phyloP scores from a whole-genome alignment of 495 filamentous ascomycete genomes.

The Tetracladium marchalianum region DNA sequence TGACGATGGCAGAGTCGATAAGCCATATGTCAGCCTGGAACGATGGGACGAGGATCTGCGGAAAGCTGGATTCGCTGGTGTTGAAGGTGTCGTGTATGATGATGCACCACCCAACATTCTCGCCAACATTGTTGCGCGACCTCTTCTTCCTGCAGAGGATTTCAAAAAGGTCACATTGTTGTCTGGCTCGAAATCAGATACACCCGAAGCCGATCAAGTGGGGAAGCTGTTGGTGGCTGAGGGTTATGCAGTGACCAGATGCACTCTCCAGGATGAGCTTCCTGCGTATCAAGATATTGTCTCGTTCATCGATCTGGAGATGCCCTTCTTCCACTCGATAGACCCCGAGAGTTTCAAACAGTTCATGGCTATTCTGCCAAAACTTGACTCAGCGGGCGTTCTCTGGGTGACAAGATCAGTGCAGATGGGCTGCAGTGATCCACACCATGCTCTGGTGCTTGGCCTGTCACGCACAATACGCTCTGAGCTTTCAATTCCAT shows the following conservation, averaged over 20 bases:
- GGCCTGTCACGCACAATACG: constrained; percentile 29
- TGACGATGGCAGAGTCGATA: constrained; percentile 15
- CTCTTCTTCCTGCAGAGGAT: not conserved
- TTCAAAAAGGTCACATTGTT: not conserved
- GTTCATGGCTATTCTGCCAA: constrained; percentile 19
- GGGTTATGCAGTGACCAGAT: constrained; percentile 10
- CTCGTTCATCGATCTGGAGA: constrained; percentile 24
- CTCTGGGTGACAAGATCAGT: not conserved
- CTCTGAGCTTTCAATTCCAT: constrained; percentile 23
- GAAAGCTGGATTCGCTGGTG: constrained; percentile 1
- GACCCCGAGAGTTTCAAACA: constrained; percentile 1
- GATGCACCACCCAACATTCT: constrained; percentile 14
- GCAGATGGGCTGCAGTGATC: not conserved
- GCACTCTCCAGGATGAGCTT: not conserved
- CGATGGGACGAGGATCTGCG: constrained; percentile 3
- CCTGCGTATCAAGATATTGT: constrained; percentile 27
- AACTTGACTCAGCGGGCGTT: constrained; percentile 1
- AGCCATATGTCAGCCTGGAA: constrained; percentile 20
- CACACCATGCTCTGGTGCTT: constrained; percentile 18
- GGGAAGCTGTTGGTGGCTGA: not conserved
- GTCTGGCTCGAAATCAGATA: not conserved
- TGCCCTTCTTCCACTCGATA: constrained; percentile 20
- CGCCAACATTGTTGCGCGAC: constrained; percentile 12
- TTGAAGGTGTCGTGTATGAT: constrained; percentile 6
- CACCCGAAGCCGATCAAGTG: not conserved